Conservation (phyloP, 345 rosid genomes). For the Eutrema japonicum region DNA sequence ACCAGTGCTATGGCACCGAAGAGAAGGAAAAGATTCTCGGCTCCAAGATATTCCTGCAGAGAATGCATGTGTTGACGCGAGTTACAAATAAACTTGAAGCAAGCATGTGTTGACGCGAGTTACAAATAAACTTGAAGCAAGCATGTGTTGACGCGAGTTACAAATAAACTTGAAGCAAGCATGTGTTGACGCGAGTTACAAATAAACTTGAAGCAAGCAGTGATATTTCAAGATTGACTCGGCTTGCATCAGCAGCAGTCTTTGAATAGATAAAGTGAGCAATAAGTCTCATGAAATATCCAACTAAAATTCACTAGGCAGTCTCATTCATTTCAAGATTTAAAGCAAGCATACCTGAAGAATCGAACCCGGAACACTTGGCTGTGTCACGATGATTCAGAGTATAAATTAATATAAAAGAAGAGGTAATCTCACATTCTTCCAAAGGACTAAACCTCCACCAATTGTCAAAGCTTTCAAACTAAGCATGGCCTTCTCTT, state of each 20-base stretch:
- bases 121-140: background rate
- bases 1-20: conserved; percentile 79
- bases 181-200: conserved; percentile 25
- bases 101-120: conserved; percentile 28
- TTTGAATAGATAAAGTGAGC: conserved; percentile 27
- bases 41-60: conserved; percentile 84
- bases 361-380: conserved; percentile 93
- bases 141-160: conserved; percentile 31
- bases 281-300: conserved; percentile 27
- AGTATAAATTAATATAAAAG: background rate
- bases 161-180: conserved; percentile 2
- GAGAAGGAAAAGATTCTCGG: conserved; percentile 84
- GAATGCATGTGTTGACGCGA: conserved; percentile 30
- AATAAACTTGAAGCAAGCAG: conserved; percentile 3
- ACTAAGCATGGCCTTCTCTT: conserved; percentile 75
- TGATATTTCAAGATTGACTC: conserved; percentile 43
- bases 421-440: too few species aligned
- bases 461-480: conserved; percentile 91
- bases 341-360: conserved; percentile 68
- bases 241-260: conserved; percentile 96
- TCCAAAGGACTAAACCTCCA: conserved; percentile 59
- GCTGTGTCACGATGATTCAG: conserved; percentile 34
- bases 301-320: background rate
- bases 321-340: conserved; percentile 19
- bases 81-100: conserved; percentile 7